phyloP scores from a whole-genome alignment of 257 asterid genomes.

The Eustoma russellianum region DNA sequence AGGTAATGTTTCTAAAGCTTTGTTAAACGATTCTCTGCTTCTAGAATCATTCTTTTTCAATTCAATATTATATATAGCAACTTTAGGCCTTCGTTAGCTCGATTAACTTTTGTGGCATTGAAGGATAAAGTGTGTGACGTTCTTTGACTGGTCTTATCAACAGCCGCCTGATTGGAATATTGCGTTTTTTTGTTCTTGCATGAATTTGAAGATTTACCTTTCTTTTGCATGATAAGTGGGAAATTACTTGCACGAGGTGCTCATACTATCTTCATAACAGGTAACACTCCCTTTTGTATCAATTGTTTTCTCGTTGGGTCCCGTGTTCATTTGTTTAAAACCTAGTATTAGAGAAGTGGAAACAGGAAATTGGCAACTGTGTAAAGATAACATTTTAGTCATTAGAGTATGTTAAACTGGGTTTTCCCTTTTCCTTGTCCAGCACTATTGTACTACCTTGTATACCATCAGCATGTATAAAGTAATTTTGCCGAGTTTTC shows the following conservation, averaged over 20 bases:
- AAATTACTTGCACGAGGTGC: conserved; percentile 79
- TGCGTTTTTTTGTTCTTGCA: no score
- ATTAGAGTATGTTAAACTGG: no score
- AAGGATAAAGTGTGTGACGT: background rate
- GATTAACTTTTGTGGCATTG: no score
- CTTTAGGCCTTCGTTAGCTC: no score
- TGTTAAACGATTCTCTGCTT: background rate
- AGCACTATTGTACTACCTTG: no score
- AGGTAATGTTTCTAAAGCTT: conserved; percentile 29
- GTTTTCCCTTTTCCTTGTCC: background rate
- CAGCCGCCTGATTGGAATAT: no score
- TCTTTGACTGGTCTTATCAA: background rate
- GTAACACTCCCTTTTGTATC: conserved; percentile 14
- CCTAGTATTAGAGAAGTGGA: no score
- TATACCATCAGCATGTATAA: background rate
- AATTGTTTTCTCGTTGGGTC: no score
- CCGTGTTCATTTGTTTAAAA: no score
- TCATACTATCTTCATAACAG: conserved; percentile 79
- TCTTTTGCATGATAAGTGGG: conserved; percentile 71
- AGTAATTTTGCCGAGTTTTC: background rate
- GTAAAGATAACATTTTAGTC: no score
- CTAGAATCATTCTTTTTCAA: background rate
- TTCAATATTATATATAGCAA: no score
- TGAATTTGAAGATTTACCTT: conserved; percentile 3
- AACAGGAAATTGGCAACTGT: no score